phyloP scores from a whole-genome alignment of 495 filamentous ascomycete species.

The Aspergillus avenaceus region DNA sequence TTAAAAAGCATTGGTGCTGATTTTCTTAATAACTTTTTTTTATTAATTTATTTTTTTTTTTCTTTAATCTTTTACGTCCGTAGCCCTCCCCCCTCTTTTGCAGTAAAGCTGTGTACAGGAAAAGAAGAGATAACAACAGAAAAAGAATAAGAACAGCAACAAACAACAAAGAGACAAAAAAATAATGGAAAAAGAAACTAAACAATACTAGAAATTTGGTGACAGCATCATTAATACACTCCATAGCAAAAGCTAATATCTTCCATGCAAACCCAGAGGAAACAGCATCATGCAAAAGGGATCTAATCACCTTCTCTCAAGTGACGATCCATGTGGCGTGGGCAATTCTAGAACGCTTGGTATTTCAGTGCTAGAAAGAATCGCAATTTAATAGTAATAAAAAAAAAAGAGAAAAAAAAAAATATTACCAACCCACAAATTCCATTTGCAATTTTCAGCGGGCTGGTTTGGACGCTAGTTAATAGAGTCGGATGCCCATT shows the following conservation, averaged over 20 bases:
- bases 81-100: slow-evolving; percentile 13
- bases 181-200: slow-evolving; percentile 16
- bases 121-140: slow-evolving; percentile 19
- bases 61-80: slow-evolving; percentile 12
- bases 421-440: slow-evolving; percentile 16
- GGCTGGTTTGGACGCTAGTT: slow-evolving; percentile 9
- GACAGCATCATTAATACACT: slow-evolving; percentile 11
- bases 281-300: slow-evolving; percentile 11
- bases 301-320: slow-evolving; percentile 4
- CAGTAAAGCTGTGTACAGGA: slow-evolving; percentile 25
- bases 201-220: too few relatives aligned
- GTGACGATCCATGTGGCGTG: slow-evolving; percentile 3
- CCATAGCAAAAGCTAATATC: slow-evolving; percentile 18
- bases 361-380: slow-evolving; percentile 19
- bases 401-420: slow-evolving; percentile 13
- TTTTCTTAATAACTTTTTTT: slow-evolving; percentile 11
- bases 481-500: slow-evolving; percentile 19
- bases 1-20: too few relatives aligned
- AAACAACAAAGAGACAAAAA: slow-evolving; percentile 21
- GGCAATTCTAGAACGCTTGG: slow-evolving; percentile 20
- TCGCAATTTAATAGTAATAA: too few relatives aligned
- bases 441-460: slow-evolving; percentile 19
- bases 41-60: slow-evolving; percentile 15
- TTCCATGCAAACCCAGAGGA: slow-evolving; percentile 29
- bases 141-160: slow-evolving; percentile 12